Percentiles rank a stretch among this genome's conserved stretches.
phyloP scores from a whole-genome alignment of 495 filamentous ascomycete genomes.

The Penicillium waksmanii region DNA sequence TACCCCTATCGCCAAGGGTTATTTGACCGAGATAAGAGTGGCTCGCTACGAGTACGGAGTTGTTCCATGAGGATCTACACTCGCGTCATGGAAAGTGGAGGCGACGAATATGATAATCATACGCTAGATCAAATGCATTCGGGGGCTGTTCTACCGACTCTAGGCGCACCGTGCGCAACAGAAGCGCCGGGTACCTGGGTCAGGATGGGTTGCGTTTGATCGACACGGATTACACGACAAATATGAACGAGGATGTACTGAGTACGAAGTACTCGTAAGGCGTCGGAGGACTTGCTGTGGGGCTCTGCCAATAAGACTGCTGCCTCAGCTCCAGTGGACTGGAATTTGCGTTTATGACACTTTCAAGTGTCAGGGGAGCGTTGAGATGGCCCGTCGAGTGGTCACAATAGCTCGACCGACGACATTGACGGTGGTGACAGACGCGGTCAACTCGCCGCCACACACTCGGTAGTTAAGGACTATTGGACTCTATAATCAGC shows the following conservation, averaged over 20 bases:
- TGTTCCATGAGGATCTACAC: constrained; percentile 13
- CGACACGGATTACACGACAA: constrained; percentile 22
- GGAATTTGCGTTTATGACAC: background rate
- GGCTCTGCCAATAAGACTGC: background rate
- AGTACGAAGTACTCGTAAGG: background rate
- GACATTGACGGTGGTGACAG: constrained; percentile 16
- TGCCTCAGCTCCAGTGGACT: background rate
- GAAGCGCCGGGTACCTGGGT: constrained; percentile 4
- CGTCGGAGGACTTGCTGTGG: background rate
- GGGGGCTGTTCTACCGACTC: background rate
- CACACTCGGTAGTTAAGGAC: background rate
- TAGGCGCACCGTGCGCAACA: background rate
- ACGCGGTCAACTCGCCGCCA: background rate
- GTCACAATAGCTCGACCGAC: no score
- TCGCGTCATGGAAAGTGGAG: constrained; percentile 8
- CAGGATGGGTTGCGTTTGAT: constrained; percentile 7
- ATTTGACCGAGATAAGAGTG: no score
- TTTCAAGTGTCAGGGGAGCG: background rate
- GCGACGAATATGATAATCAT: background rate
- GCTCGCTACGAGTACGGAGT: background rate
- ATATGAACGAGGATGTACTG: background rate
- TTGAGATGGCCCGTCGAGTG: background rate
- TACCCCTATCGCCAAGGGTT: no score
- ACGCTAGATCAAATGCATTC: background rate
- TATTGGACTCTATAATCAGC: constrained; percentile 17